Evolutionary conservation across 1,139 yeast genomes (phyloP).

Genomic region (Kazachstania sp.): DNA sequence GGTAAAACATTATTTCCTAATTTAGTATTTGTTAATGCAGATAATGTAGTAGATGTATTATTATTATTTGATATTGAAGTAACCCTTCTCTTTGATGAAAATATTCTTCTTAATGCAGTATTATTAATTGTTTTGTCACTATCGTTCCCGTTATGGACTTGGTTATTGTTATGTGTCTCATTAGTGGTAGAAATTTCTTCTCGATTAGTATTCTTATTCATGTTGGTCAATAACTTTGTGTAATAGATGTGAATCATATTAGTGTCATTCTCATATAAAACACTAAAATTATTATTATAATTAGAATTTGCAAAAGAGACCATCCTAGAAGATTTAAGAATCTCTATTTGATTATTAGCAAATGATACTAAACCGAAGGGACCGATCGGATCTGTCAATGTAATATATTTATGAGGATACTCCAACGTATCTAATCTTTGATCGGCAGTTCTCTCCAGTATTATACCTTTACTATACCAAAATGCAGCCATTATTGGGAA

Average conservation of each 20-base stretch:
- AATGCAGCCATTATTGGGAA: conserved; percentile 25
- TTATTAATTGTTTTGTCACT: not conserved
- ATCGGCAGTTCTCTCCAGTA: conserved; percentile 17
- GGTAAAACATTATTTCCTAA: not conserved
- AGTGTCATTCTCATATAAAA: conserved; percentile 14
- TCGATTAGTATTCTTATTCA: not conserved
- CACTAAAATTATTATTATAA: conserved; percentile 18
- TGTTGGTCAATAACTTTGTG: conserved; percentile 15
- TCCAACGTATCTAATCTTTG: conserved; percentile 2
- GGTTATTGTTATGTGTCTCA: not conserved
- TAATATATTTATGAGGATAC: conserved; percentile 22
- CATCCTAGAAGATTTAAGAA: conserved; percentile 14
- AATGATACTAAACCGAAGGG: conserved; percentile 28
- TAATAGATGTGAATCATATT: conserved; percentile 22
- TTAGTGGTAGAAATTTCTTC: not conserved
- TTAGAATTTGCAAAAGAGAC: conserved; percentile 19
- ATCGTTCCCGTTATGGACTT: not conserved
- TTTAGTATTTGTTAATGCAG: not conserved
- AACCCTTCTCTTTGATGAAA: conserved; percentile 1
- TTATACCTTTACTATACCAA: conserved; percentile 26
- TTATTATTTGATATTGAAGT: conserved; percentile 3
- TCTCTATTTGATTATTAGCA: conserved; percentile 12
- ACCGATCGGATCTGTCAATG: conserved; percentile 28
- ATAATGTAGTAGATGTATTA: not conserved
- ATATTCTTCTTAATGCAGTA: not conserved